Evolutionary conservation across 1,139 yeast genomes (phyloP).

Genomic region (Magnusiomyces tetraspermus): DNA sequence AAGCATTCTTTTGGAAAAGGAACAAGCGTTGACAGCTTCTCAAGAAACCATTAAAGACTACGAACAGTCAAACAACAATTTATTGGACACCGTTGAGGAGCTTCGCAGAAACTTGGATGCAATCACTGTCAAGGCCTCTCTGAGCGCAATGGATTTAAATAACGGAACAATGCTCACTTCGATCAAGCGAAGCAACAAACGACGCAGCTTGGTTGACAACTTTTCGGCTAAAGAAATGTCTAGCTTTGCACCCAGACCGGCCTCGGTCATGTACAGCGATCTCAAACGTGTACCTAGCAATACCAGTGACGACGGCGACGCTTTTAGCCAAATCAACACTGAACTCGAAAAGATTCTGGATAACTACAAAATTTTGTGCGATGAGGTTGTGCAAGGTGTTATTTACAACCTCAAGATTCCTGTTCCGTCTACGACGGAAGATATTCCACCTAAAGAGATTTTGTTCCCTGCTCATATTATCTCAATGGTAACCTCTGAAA

Average conservation of each 20-base stretch:
- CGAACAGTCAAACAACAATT: constrained; percentile 27
- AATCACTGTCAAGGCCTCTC: constrained; percentile 26
- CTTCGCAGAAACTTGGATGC: constrained; percentile 54
- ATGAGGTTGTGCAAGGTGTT: constrained; percentile 81
- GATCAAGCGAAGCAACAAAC: constrained; percentile 28
- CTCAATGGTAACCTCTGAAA: constrained; percentile 83
- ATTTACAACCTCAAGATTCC: constrained; percentile 86
- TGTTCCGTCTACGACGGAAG: constrained; percentile 67
- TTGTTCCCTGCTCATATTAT: constrained; percentile 94
- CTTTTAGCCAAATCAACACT: constrained; percentile 28
- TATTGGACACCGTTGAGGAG: constrained; percentile 59
- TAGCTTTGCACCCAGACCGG: constrained; percentile 30
- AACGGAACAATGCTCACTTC: constrained; percentile 15
- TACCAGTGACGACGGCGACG: constrained; percentile 24
- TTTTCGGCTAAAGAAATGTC: constrained; percentile 19
- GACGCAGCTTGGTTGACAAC: constrained; percentile 26
- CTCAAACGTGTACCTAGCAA: constrained; percentile 23
- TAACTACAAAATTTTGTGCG: constrained; percentile 68
- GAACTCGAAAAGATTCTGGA: constrained; percentile 44
- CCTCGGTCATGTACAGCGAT: constrained; percentile 24
- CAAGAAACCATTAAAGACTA: constrained; percentile 25
- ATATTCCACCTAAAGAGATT: constrained; percentile 81
- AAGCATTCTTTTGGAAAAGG: constrained; percentile 48
- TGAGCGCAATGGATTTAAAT: constrained; percentile 14
- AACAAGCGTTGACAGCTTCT: constrained; percentile 40